Percentiles rank a stretch among this genome's conserved stretches.
Evolutionary conservation across 73 alveolate species (phyloP).

Genomic region (Paraurostyla sp.): DNA sequence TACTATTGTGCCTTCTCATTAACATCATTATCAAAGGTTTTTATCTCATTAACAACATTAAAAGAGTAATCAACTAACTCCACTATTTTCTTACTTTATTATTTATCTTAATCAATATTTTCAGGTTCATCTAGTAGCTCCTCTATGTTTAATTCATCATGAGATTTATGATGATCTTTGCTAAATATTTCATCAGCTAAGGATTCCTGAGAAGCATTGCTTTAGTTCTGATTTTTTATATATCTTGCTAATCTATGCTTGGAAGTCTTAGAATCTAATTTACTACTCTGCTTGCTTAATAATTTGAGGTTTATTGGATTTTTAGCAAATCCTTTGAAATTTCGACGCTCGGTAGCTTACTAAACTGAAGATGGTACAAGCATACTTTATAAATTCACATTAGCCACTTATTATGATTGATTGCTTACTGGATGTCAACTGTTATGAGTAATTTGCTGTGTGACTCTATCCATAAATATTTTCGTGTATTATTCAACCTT

Average conservation of each 20-base stretch:
- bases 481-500: conserved; percentile 35
- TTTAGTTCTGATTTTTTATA: neutral
- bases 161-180: too few relatives aligned
- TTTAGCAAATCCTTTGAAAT: neutral
- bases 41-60: too few relatives aligned
- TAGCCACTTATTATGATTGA: too few relatives aligned
- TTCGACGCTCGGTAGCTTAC: neutral
- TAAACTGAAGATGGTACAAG: too few relatives aligned
- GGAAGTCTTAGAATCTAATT: neutral
- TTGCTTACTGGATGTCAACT: too few relatives aligned
- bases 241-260: neutral
- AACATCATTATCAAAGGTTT: too few relatives aligned
- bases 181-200: neutral
- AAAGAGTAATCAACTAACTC: too few relatives aligned
- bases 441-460: neutral
- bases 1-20: too few relatives aligned
- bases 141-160: neutral
- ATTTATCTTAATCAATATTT: neutral
- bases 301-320: neutral
- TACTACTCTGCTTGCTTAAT: neutral
- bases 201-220: neutral
- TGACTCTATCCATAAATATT: neutral
- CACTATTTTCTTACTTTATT: neutral
- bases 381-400: too few relatives aligned
- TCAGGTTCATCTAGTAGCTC: too few relatives aligned